Percentiles rank a stretch among this genome's conserved stretches.
Conservation (phyloP, 768 basidiomycete genomes). For the Megacollybia marginata region DNA sequence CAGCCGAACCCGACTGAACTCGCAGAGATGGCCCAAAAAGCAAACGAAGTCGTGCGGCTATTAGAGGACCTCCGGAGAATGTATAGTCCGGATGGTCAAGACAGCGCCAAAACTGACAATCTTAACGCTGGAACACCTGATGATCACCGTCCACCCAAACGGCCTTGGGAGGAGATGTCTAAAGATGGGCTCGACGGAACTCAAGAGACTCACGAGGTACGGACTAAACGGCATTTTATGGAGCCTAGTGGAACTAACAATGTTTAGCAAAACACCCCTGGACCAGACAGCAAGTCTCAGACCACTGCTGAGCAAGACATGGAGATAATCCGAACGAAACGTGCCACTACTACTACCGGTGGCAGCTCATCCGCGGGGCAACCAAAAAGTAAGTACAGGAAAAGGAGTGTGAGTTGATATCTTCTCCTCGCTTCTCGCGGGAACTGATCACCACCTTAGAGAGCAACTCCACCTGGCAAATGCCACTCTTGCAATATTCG, state of each 20-base stretch:
- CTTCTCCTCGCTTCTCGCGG: background rate
- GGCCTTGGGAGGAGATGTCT: conserved; percentile 74
- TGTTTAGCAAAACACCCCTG: background rate
- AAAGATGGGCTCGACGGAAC: conserved; percentile 32
- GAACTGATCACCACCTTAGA: conserved; percentile 36
- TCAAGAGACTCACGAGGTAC: conserved; percentile 12
- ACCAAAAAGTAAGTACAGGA: conserved; percentile 76
- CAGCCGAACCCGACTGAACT: conserved; percentile 53
- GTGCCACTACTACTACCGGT: conserved; percentile 63
- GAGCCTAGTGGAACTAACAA: too few species aligned
- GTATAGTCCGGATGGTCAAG: conserved; percentile 25
- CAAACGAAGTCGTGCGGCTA: conserved; percentile 59
- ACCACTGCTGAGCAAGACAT: conserved; percentile 77
- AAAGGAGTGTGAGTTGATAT: conserved; percentile 64
- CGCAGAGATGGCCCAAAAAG: conserved; percentile 62
- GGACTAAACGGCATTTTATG: too few species aligned
- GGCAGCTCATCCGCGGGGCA: conserved; percentile 41
- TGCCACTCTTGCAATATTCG: conserved; percentile 85
- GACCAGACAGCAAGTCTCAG: background rate
- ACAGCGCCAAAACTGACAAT: conserved; percentile 23
- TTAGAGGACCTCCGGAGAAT: conserved; percentile 52
- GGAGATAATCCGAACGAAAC: conserved; percentile 77
- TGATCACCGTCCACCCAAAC: conserved; percentile 59
- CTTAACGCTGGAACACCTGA: conserved; percentile 23
- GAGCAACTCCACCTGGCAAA: conserved; percentile 79